Evolutionary conservation across 2,329 filamentous ascomycete species (phyloP), one percentile per base, ranked within the genome.

Genomic region (Sarocladium strictum): DNA sequence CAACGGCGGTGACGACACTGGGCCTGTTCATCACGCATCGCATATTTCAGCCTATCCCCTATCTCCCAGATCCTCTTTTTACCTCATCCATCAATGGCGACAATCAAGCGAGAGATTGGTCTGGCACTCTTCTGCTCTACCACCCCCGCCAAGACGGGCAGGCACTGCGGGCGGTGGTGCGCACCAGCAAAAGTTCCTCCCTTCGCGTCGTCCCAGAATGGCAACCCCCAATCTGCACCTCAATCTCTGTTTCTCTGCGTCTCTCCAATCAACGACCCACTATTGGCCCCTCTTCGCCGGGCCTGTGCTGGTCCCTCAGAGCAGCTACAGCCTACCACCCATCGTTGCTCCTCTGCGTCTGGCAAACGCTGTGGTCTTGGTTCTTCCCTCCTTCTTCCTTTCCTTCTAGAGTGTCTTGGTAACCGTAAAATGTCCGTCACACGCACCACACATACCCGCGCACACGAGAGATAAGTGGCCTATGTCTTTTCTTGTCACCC

Each of bases 111-210:
- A 29, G 10, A 27, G 43, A 47, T 27, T 47, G 43, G 29, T 3
- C 17, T 23, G n/a, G n/a, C n/a, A n/a, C n/a, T n/a, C n/a, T n/a
- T n/a, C n/a, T n/a, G n/a, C n/a, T n/a, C n/a, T n/a, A n/a, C 7
- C 3, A 3, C 29, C 47, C 47, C 29, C 29, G 26, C 47, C 47
- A 51, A 51, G 47, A 51, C 7, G 35, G 27, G 27, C 47, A 33
- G 47, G 26, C 27, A 26, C 27, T 33, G 47, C 47, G 47, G 47
- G 47, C 27, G 47, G 43, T 19, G 43, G 43, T 49, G 53, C 24
- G 53, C 56, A 54, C 56, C 54, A 57, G 54, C 54, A 57, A 57
- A 57, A 57, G 56, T 57, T 57, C 56, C 56, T 57, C 37, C 29
- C 21, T 15, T 32, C 27, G 23, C 15, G 27, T 32, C 37, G 40